These are phyloP conservation scores for Tilletia caries DNA, from an alignment of 1,284 basidiomycete genomes.

Conservation along the genomic window DNA sequence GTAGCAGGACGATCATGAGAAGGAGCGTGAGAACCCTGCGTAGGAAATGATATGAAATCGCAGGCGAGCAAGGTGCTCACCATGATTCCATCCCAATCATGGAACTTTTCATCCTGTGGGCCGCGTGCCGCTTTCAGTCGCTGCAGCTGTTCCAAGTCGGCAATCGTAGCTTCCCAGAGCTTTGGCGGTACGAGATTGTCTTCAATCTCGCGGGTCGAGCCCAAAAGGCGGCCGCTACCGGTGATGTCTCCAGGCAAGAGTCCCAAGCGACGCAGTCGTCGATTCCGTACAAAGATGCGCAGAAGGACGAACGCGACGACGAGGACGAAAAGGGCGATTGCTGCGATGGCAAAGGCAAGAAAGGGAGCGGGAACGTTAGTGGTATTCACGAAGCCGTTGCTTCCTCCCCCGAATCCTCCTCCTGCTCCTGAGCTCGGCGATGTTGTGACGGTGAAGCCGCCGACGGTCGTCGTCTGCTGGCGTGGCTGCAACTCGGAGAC, in stretches of 20 bases:
- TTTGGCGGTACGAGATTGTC: conserved; percentile 41
- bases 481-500: too few relatives aligned
- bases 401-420: not conserved
- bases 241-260: conserved; percentile 35
- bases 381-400: not conserved
- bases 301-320: conserved; percentile 47
- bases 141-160: conserved; percentile 15
- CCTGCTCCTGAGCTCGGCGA: not conserved
- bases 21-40: too few relatives aligned
- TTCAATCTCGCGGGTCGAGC: conserved; percentile 32
- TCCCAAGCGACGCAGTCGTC: conserved; percentile 39
- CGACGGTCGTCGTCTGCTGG: not conserved
- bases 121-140: not conserved
- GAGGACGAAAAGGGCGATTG: conserved; percentile 47
- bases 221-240: conserved; percentile 29
- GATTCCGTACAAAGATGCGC: conserved; percentile 44
- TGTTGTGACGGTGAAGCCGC: not conserved
- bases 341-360: conserved; percentile 37
- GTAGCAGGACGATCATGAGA: not conserved
- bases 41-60: not conserved
- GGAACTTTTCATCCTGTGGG: not conserved
- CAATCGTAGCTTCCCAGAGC: conserved; percentile 45
- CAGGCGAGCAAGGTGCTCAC: conserved; percentile 14
- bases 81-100: conserved; percentile 18
- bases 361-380: conserved; percentile 29